Evolutionary conservation across 1,284 basidiomycete species (phyloP).

Genomic region (Polyporus tsugae): DNA sequence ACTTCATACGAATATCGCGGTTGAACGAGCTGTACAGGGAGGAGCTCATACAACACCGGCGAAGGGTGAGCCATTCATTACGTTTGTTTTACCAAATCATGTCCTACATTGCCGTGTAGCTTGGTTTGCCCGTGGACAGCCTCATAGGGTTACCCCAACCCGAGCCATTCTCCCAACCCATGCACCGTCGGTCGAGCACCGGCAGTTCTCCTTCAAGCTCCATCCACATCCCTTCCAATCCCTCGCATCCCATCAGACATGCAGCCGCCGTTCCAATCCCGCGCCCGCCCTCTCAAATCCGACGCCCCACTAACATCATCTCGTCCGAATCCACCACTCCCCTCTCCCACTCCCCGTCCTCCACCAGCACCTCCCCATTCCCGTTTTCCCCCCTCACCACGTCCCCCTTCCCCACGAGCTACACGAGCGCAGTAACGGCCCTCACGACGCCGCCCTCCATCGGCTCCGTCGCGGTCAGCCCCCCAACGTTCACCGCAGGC

Average conservation of each 20-base stretch:
- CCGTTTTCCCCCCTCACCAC: constrained; percentile 64
- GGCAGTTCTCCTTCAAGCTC: constrained; percentile 59
- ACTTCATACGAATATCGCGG: constrained; percentile 73
- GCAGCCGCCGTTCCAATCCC: constrained; percentile 70
- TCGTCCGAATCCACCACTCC: constrained; percentile 60
- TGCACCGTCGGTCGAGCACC: constrained; percentile 59
- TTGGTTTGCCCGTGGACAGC: constrained; percentile 77
- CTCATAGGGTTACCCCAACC: constrained; percentile 70
- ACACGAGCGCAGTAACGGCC: constrained; percentile 64
- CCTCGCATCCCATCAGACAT: constrained; percentile 43
- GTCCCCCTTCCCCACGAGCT: constrained; percentile 59
- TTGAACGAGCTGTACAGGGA: constrained; percentile 84
- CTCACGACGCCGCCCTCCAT: constrained; percentile 74
- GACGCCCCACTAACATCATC: constrained; percentile 52
- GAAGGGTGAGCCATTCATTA: constrained; percentile 61
- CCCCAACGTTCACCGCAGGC: constrained; percentile 43
- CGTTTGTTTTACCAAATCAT: background rate
- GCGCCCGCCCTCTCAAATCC: constrained; percentile 67
- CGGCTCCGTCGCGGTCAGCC: constrained; percentile 54
- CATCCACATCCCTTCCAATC: constrained; percentile 43
- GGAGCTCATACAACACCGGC: constrained; percentile 78
- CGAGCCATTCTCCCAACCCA: constrained; percentile 75
- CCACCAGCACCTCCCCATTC: constrained; percentile 65
- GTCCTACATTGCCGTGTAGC: constrained; percentile 46
- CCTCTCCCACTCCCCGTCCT: constrained; percentile 65